Percentiles rank a stretch among this genome's conserved stretches.
Conservation (phyloP, 2,329 filamentous ascomycete genomes). For the Diaporthe longicolla region DNA sequence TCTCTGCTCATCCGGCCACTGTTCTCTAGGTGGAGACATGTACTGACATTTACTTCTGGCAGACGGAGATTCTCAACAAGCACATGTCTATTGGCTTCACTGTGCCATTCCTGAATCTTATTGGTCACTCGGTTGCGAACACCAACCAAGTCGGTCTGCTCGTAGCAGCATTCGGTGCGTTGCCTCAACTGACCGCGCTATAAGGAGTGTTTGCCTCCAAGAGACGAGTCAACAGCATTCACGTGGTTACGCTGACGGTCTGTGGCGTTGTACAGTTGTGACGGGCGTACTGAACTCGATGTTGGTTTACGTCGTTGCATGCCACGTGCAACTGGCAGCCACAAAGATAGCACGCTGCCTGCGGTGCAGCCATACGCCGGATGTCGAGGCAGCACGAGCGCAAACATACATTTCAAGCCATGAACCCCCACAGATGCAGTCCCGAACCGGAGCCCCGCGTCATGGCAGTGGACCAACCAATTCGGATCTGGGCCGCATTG, state of each 20-base stretch:
- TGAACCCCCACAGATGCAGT: neutral
- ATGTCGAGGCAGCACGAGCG: constrained; percentile 8
- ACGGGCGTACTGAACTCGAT: constrained; percentile 52
- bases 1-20: too few species aligned
- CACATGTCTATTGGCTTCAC: constrained; percentile 67
- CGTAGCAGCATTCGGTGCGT: constrained; percentile 61
- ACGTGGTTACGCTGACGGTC: constrained; percentile 20
- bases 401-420: neutral
- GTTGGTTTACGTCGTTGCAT: constrained; percentile 48
- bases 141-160: constrained; percentile 57
- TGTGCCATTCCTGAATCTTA: constrained; percentile 63
- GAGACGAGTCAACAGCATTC: neutral
- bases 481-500: neutral
- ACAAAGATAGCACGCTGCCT: constrained; percentile 2
- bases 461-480: neutral
- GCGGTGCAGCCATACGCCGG: constrained; percentile 35
- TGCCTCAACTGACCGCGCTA: too few species aligned
- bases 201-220: neutral
- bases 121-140: constrained; percentile 51
- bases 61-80: constrained; percentile 66
- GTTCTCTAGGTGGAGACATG: neutral
- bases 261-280: constrained; percentile 45
- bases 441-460: neutral
- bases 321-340: constrained; percentile 47
- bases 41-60: constrained; percentile 26